Evolutionary conservation across 345 rosid species (phyloP).

Genomic region (Leavenworthia alabamica): DNA sequence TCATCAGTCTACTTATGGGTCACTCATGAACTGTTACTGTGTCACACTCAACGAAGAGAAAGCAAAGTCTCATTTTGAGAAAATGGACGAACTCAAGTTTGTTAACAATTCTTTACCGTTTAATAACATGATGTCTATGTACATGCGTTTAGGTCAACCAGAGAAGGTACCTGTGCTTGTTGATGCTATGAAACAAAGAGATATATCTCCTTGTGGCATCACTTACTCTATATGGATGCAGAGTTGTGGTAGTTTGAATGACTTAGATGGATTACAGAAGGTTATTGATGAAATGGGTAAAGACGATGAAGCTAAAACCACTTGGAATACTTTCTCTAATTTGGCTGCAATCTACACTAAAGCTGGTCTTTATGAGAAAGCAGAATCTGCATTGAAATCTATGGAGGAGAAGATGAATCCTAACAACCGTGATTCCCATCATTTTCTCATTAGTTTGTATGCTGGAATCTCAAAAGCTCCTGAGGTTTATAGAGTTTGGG

Average conservation of each 20-base stretch:
- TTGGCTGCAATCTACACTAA: conserved; percentile 58
- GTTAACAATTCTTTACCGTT: conserved; percentile 37
- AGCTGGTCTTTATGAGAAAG: conserved; percentile 57
- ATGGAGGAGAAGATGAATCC: conserved; percentile 47
- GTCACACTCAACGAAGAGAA: conserved; percentile 41
- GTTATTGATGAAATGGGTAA: conserved; percentile 37
- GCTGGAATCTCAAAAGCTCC: conserved; percentile 41
- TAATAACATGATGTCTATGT: conserved; percentile 52
- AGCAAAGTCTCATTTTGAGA: conserved; percentile 47
- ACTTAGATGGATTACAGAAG: conserved; percentile 35
- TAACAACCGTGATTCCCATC: conserved; percentile 50
- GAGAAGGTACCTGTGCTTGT: conserved; percentile 53
- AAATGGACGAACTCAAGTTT: conserved; percentile 47
- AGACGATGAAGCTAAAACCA: conserved; percentile 22
- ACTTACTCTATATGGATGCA: conserved; percentile 59
- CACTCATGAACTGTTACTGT: conserved; percentile 69
- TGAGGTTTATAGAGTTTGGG: conserved; percentile 64
- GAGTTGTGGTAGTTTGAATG: conserved; percentile 43
- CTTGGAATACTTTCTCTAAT: conserved; percentile 50
- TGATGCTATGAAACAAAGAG: conserved; percentile 46
- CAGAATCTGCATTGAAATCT: conserved; percentile 51
- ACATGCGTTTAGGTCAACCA: conserved; percentile 51
- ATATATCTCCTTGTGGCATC: conserved; percentile 20
- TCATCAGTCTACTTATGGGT: conserved; percentile 38
- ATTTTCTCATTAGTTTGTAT: conserved; percentile 61